Base-by-base conservation (phyloP, 352 stramenopile species). In the Phytophthora chlamydospora region DNA sequence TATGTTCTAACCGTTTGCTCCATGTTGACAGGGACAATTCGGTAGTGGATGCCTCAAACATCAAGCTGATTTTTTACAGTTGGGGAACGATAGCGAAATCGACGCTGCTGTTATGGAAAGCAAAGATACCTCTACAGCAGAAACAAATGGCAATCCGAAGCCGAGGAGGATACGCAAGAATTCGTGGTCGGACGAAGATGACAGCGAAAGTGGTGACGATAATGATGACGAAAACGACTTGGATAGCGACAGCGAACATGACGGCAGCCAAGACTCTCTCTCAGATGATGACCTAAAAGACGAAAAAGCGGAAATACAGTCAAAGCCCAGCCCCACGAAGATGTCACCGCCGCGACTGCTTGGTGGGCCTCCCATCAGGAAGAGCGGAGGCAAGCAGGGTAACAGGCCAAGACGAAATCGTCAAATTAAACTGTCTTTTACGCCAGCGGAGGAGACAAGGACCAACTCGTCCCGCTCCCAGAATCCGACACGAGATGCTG, bases 31-130 rank as follows among this genome's bases (percentile, higher is more conserved):
- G 73, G 46, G 56, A 8, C 80, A 86, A 35, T 90, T 90, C 61
- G 83, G 79, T 19, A 92, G 83, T 7, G 78, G 76, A 0, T 93
- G 84, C 38, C 52, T 78, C 3, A 75, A 66, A n/a, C 80, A 93
- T 35, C 78, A 89, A 60, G 63, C 66, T 29, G 54, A 73, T n/a
- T 88, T 92, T 44, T 42, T 84, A 21, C 66, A 62, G 4, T 70
- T 78, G 47, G 73, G 29, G 38, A 42, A 34, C 10, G 60, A 72
- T 6, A 52, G 11, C 19, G 60, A 74, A 46, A 35, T 43, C 9
- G 52, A 60, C 4, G 17, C 19, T 42, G 38, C 45, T 42, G 58
- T 49, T 5, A 47, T 38, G 21, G 52, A 74, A 12, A 68, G 68
- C 1, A 50, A 41, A 6, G 33, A 55, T 5, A 10, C 40, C 62